A percentile compares a stretch with the other conserved stretches of the same genome.
These are phyloP conservation scores for Suhomyces sp. DNA, from an alignment of 805 yeast species.

Conservation along the genomic window DNA sequence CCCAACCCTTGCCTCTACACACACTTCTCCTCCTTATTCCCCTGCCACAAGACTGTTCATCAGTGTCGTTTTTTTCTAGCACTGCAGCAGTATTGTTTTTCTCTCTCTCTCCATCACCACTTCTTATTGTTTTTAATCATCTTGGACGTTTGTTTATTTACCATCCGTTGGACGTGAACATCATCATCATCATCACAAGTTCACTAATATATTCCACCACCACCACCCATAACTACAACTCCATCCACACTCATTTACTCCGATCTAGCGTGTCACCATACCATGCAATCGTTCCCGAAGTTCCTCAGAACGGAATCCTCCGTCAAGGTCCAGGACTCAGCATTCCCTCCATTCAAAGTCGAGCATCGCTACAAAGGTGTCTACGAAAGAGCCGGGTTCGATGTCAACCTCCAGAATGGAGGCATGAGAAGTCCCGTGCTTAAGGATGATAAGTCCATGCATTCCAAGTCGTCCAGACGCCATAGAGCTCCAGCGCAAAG, in stretches of 20 bases:
- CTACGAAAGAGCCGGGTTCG: slow-evolving; percentile 82
- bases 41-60: too few relatives aligned
- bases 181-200: too few relatives aligned
- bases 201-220: too few relatives aligned
- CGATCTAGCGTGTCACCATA: too few relatives aligned
- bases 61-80: too few relatives aligned
- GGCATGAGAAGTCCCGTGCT: slow-evolving; percentile 7
- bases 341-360: slow-evolving; percentile 71
- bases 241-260: too few relatives aligned
- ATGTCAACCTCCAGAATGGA: slow-evolving; percentile 26
- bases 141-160: slow-evolving; percentile 2
- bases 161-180: slow-evolving; percentile 3
- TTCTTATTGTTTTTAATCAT: slow-evolving; percentile 2
- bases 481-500: too few relatives aligned
- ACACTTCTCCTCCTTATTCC: too few relatives aligned
- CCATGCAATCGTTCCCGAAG: slow-evolving; percentile 21
- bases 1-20: too few relatives aligned
- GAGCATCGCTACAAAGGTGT: slow-evolving; percentile 65
- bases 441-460: slow-evolving; percentile 10
- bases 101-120: too few relatives aligned
- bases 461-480: slow-evolving; percentile 3
- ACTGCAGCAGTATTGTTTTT: too few relatives aligned
- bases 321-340: slow-evolving; percentile 40
- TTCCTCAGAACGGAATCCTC: slow-evolving; percentile 17
- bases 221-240: too few relatives aligned